These are phyloP conservation scores for Acanthamoeba sp. DNA, from an alignment of 208 protist species.

Conservation along the genomic window DNA sequence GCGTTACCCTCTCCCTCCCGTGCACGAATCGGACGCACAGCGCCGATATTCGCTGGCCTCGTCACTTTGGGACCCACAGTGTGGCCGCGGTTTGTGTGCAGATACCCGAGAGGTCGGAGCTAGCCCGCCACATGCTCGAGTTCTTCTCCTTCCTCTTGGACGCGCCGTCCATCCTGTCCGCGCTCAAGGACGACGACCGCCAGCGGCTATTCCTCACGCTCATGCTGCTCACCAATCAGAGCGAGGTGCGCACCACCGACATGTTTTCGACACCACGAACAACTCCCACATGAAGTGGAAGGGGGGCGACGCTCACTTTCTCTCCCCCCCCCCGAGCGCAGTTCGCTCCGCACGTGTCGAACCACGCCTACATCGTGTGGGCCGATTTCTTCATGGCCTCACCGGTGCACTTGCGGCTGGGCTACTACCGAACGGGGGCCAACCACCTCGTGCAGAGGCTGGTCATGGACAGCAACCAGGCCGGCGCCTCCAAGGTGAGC, in stretches of 20 bases:
- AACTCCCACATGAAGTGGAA: no score
- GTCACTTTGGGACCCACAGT: no score
- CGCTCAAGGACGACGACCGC: conserved; percentile 64
- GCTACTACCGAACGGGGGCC: conserved; percentile 42
- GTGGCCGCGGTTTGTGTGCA: not conserved
- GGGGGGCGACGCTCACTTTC: no score
- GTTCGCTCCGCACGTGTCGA: conserved; percentile 52
- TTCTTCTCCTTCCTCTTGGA: conserved; percentile 46
- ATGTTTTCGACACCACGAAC: no score
- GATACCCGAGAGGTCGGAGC: conserved; percentile 23
- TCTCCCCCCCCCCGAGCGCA: not conserved
- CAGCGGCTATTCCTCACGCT: conserved; percentile 58
- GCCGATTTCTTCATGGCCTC: conserved; percentile 44
- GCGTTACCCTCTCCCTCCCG: not conserved
- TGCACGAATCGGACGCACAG: not conserved
- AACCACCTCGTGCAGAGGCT: conserved; percentile 59
- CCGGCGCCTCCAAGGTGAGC: not conserved
- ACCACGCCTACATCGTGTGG: conserved; percentile 61
- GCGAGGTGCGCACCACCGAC: not conserved
- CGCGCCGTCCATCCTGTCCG: not conserved
- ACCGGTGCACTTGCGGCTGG: conserved; percentile 40
- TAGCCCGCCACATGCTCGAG: conserved; percentile 55
- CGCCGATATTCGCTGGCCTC: no score
- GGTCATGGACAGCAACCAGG: not conserved
- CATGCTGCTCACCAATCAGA: conserved; percentile 50